Percentiles rank a stretch among this genome's conserved stretches.
phyloP scores from a whole-genome alignment of 2,329 filamentous ascomycete species.

The Phaeosphaeriaceae sp. region DNA sequence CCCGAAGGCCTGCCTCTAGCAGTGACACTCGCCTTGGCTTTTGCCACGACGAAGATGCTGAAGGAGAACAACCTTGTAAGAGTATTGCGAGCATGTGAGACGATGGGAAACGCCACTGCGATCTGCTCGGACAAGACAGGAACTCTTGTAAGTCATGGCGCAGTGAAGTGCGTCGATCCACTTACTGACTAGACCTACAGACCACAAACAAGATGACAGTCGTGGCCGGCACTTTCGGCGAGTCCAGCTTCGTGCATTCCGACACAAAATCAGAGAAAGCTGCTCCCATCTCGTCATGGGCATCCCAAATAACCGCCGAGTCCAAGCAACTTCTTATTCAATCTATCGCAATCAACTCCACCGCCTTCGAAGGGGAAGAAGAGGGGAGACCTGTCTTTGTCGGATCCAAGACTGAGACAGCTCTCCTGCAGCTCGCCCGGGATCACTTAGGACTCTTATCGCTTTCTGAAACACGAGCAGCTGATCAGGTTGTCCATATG shows the following conservation, averaged over 20 bases:
- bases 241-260: constrained; percentile 58
- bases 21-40: constrained; percentile 45
- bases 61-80: constrained; percentile 47
- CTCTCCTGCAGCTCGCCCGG: constrained; percentile 59
- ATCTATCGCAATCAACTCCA: constrained; percentile 55
- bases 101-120: constrained; percentile 45
- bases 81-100: constrained; percentile 43
- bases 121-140: constrained; percentile 49
- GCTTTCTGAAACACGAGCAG: constrained; percentile 55
- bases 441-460: constrained; percentile 61
- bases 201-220: constrained; percentile 53
- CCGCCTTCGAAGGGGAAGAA: constrained; percentile 58
- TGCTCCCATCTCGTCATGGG: constrained; percentile 50
- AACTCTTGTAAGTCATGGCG: constrained; percentile 21
- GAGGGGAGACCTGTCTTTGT: constrained; percentile 58
- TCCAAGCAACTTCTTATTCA: constrained; percentile 36
- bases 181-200: constrained; percentile 13
- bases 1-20: constrained; percentile 49
- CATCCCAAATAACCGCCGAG: constrained; percentile 52
- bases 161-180: too few relatives aligned
- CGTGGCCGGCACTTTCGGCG: constrained; percentile 48
- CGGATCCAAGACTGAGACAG: constrained; percentile 65
- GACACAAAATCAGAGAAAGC: constrained; percentile 52
- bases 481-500: constrained; percentile 58
- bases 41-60: constrained; percentile 45